Conservation (phyloP, 805 yeast species). For the Sugiyamaella valdiviana region DNA sequence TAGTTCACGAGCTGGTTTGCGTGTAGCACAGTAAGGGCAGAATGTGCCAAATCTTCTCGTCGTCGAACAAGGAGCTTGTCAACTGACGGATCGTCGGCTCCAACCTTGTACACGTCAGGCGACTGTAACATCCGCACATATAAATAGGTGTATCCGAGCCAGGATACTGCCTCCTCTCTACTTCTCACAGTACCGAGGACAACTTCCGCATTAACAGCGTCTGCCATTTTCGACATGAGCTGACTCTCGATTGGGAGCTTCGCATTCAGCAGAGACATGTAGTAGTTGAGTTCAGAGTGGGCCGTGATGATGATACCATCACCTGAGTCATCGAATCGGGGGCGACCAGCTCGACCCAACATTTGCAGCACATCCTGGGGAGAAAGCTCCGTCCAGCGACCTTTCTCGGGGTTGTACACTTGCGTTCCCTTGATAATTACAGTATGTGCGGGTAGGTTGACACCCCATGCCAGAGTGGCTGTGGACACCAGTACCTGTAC, state of each 20-base stretch:
- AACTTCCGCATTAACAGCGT: constrained; percentile 79
- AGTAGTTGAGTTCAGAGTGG: constrained; percentile 79
- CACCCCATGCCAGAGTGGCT: constrained; percentile 97
- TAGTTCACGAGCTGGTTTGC: constrained; percentile 56
- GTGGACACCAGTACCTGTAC: constrained; percentile 81
- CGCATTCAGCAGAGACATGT: constrained; percentile 82
- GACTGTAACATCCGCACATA: constrained; percentile 70
- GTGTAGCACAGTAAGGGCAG: constrained; percentile 60
- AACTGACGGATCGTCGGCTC: constrained; percentile 55
- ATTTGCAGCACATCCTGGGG: constrained; percentile 94
- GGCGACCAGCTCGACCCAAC: constrained; percentile 99
- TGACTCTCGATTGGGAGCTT: constrained; percentile 92
- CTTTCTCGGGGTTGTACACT: constrained; percentile 83
- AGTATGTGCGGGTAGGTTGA: constrained; percentile 89
- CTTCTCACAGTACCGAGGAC: constrained; percentile 60
- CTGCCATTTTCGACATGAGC: constrained; percentile 61
- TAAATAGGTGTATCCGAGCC: constrained; percentile 77
- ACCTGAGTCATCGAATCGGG: constrained; percentile 85
- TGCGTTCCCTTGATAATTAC: constrained; percentile 92
- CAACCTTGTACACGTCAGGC: constrained; percentile 71
- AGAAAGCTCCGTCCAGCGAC: constrained; percentile 84
- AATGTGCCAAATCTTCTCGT: constrained; percentile 63
- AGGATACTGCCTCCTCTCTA: constrained; percentile 61
- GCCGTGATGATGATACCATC: constrained; percentile 91
- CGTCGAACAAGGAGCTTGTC: constrained; percentile 39